phyloP scores from a whole-genome alignment of 805 yeast species.

The Candida tibetensis region DNA sequence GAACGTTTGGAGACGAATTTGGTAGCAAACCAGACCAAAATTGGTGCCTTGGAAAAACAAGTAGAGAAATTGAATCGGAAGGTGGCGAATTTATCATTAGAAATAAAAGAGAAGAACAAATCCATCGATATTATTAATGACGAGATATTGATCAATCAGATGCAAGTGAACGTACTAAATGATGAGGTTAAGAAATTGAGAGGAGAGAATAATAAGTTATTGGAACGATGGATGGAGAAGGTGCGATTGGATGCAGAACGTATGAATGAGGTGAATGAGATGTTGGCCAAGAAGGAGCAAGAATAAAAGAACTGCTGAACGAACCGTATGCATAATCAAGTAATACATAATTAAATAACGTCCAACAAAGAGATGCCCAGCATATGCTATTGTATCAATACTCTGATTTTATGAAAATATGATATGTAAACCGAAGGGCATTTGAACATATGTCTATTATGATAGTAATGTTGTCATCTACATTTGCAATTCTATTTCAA shows the following conservation, averaged over 20 bases:
- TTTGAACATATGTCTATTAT: too few relatives aligned
- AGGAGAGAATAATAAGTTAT: slow-evolving; percentile 49
- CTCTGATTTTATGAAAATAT: too few relatives aligned
- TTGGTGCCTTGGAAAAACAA: slow-evolving; percentile 15
- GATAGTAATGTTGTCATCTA: too few relatives aligned
- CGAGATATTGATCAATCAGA: slow-evolving; percentile 57
- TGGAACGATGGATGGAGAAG: slow-evolving; percentile 45
- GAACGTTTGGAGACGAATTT: slow-evolving; percentile 5
- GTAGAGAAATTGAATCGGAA: slow-evolving; percentile 17
- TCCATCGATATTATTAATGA: slow-evolving; percentile 62
- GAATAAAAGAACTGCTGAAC: too few relatives aligned
- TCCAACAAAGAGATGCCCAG: too few relatives aligned
- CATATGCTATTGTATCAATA: too few relatives aligned
- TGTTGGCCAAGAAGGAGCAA: background rate
- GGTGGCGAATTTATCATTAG: slow-evolving; percentile 23
- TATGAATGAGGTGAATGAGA: slow-evolving; percentile 47
- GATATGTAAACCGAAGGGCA: too few relatives aligned
- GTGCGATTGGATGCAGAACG: slow-evolving; percentile 55
- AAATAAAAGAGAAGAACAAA: slow-evolving; percentile 47
- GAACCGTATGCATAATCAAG: too few relatives aligned
- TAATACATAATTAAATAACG: too few relatives aligned
- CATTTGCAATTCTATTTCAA: too few relatives aligned
- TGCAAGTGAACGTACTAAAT: slow-evolving; percentile 52
- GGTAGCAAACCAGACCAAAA: slow-evolving; percentile 4
- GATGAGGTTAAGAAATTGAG: slow-evolving; percentile 38